Conservation (phyloP, 306 rosid species). For the Ceratonia siliqua region DNA sequence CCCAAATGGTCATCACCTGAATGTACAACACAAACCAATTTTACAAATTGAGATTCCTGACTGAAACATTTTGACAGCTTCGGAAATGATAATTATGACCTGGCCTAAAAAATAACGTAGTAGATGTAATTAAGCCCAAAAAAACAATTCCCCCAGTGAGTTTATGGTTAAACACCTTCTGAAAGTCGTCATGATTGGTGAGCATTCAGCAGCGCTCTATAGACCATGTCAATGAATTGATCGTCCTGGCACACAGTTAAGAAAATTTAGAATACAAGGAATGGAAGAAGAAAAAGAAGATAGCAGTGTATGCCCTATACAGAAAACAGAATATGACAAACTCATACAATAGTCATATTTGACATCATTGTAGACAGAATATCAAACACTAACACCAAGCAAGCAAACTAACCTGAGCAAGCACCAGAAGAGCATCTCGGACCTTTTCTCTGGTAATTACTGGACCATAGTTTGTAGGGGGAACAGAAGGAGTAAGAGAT, state of each 20-base stretch:
- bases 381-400: constrained; percentile 13
- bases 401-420: constrained; percentile 61
- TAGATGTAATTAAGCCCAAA: constrained; percentile 34
- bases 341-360: constrained; percentile 1
- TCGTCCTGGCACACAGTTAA: constrained; percentile 48
- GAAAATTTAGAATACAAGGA: constrained; percentile 22
- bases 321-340: background rate
- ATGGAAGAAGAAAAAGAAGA: background rate
- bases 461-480: constrained; percentile 46
- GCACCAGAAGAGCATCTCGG: constrained; percentile 61
- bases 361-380: constrained; percentile 9
- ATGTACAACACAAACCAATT: constrained; percentile 35
- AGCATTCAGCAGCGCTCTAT: constrained; percentile 58
- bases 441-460: constrained; percentile 60
- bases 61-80: constrained; percentile 3
- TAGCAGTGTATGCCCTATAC: background rate
- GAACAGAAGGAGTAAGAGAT: constrained; percentile 56
- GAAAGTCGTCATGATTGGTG: constrained; percentile 49
- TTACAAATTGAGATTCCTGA: constrained; percentile 32
- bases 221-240: constrained; percentile 64
- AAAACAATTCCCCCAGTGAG: constrained; percentile 36
- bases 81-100: background rate
- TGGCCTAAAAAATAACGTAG: constrained; percentile 15
- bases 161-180: constrained; percentile 13
- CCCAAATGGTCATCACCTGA: constrained; percentile 35